Evolutionary conservation across 2,329 filamentous ascomycete species (phyloP), one percentile per base, ranked within the genome.

Genomic region (Claviceps monticola): DNA sequence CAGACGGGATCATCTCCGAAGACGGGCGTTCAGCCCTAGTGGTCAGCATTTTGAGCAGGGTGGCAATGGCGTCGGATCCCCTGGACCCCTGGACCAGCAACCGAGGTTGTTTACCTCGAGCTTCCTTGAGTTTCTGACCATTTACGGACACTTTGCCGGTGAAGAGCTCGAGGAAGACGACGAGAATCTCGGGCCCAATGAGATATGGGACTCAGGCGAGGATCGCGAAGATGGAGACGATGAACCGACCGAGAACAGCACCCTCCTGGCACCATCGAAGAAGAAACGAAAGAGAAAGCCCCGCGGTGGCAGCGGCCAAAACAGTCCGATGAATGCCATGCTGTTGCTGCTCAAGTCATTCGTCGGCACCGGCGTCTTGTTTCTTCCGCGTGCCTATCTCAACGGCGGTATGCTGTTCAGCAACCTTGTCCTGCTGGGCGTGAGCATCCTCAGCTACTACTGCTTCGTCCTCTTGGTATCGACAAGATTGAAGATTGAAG

Each of bases 381-480:
- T 97, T 71, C 72, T 97, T 37, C 91, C 91, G 0, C 83, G 89
- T 47, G 91, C 93, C 4, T 98, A 93, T 64, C 78, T 96, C 57
- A 98, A 95, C 61, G 93, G 93, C 51, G 93, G 93, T 53, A 97
- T 98, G 90, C 71, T 95, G 16, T 98, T 98, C 68, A 95, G 89
- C 61, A 95, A 94, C 63, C 57, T 94, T 49, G 86, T 98, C 16
- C 78, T 98, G n/a, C 73, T 98, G 21, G 78, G 76, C 41, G 88
- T 98, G 16, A 90, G 93, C 6, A 73, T 79, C 2, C 74, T 98
- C 54, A 96, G 90, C 65, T 98, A 95, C 70, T 95, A 96, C 72
- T 96, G 90, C 71, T 98, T 98, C 68, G 89, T 98, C 43, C 76
- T 98, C 14, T 78, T 98, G 36, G 89, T 96, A 56, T 84, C 84